Evolutionary conservation across 495 filamentous ascomycete genomes (phyloP).

Genomic region (Podospora australis): DNA sequence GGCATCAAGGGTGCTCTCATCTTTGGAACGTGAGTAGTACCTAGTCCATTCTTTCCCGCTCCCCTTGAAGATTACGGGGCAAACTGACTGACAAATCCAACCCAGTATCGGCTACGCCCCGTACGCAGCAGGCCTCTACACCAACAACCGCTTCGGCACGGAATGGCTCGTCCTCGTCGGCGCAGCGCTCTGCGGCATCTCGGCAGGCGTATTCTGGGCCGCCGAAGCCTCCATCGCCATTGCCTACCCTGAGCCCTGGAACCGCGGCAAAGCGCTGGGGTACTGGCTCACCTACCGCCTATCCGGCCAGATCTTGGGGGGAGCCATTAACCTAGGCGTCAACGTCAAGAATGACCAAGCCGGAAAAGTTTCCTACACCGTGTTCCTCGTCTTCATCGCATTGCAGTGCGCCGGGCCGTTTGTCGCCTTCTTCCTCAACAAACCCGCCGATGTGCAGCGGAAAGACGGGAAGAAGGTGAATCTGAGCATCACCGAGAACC

Average conservation of each 20-base stretch:
- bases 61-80: neutral
- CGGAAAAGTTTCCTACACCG: slow-evolving; percentile 56
- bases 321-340: slow-evolving; percentile 55
- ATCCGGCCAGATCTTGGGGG: slow-evolving; percentile 57
- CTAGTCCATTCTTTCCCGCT: too few species aligned
- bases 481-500: slow-evolving; percentile 40
- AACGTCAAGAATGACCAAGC: slow-evolving; percentile 47
- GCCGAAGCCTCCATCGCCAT: slow-evolving; percentile 61
- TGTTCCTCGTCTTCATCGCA: slow-evolving; percentile 56
- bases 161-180: slow-evolving; percentile 60
- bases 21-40: slow-evolving; percentile 48
- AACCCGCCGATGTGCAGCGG: slow-evolving; percentile 49
- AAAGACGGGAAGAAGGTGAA: slow-evolving; percentile 49
- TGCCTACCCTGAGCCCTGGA: slow-evolving; percentile 57
- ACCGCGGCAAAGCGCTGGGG: slow-evolving; percentile 53
- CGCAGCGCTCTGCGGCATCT: slow-evolving; percentile 57
- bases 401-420: slow-evolving; percentile 53
- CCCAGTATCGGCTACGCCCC: slow-evolving; percentile 53
- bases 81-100: neutral
- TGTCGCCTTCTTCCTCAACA: slow-evolving; percentile 47
- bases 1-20: slow-evolving; percentile 60
- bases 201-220: slow-evolving; percentile 62
- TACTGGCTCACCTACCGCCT: slow-evolving; percentile 59
- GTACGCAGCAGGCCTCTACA: slow-evolving; percentile 59
- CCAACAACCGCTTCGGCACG: slow-evolving; percentile 57